Base-by-base conservation (phyloP, 1,284 basidiomycete species). In the Fomitopsis pinicola region DNA sequence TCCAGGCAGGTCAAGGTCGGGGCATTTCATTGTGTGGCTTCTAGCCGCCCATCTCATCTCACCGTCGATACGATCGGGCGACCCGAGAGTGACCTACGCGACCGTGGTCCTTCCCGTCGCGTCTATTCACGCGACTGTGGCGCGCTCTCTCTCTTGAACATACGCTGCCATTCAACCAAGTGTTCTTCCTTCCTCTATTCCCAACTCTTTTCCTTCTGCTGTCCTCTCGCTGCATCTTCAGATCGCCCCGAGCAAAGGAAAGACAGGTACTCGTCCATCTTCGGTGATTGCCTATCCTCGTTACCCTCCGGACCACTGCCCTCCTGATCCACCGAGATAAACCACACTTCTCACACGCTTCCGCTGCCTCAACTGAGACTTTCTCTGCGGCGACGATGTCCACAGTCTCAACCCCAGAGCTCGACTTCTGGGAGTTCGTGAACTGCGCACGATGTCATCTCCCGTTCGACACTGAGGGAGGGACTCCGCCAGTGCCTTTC, bases 391-490 rank as follows among this genome's bases (percentile, higher is more conserved):
- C 14, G 28, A n/a, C 48, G 5, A 69, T 68, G 67, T 68, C 67
- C 9, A 58, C 57, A 30, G 19, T 64, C 17, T 66, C 68, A 5
- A 26, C 52, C 0, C 15, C 66, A 17, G 73, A 75, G 17, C 80
- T 84, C 61, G 85, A 88, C 66, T 88, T 91, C 71, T 93, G 91
- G 91, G 86, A 91, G 57, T 91, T 89, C 65, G 86, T 91, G 9
- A 75, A 75, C 57, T 93, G 91, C 68, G 75, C 82, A 0, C 78
- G 80, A 68, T 93, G 91, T 66, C 84, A 86, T 65, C 77, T 89
- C 26, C 80, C 85, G 0, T 92, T 88, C 68, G 69, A 76, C 17
- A 74, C 81, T 14, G 73, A 73, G 12, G 76, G 80, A 55, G 75
- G 78, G 55, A 80, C 81, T 4, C 83, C 84, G 8, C 68, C 73